These are phyloP conservation scores for Ilex paraguariensis DNA, from an alignment of 305 asterid genomes.

Conservation along the genomic window DNA sequence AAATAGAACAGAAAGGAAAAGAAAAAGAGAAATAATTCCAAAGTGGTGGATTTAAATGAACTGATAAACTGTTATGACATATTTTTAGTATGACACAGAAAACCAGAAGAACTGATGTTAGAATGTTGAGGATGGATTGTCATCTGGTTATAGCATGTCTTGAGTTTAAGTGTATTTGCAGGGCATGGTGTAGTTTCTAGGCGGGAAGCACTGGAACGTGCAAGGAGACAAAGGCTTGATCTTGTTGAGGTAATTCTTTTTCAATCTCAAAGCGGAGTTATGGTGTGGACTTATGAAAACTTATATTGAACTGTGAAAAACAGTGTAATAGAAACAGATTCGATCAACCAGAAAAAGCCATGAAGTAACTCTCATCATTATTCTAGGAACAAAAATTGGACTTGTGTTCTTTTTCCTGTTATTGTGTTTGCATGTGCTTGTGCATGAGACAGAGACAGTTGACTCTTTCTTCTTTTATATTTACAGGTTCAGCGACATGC, in stretches of 20 bases:
- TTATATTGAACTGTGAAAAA: no score
- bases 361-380: not conserved
- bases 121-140: not conserved
- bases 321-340: no score
- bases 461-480: slow-evolving; percentile 12
- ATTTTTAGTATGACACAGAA: not conserved
- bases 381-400: not conserved
- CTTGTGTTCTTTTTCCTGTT: slow-evolving; percentile 1
- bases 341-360: not conserved
- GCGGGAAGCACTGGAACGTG: slow-evolving; percentile 53
- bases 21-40: no score
- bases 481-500: slow-evolving; percentile 57
- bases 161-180: slow-evolving; percentile 30
- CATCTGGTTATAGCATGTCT: not conserved
- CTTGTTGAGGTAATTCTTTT: slow-evolving; percentile 69
- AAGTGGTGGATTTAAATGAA: no score
- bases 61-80: no score
- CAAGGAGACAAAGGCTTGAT: slow-evolving; percentile 54
- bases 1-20: not conserved
- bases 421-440: no score
- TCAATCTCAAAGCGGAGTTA: not conserved
- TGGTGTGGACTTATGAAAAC: not conserved
- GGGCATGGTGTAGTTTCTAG: slow-evolving; percentile 51
- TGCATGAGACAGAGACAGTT: no score
- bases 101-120: not conserved